Conservation (phyloP, 2,329 filamentous ascomycete genomes). For the Teratosphaeria gauchensis region DNA sequence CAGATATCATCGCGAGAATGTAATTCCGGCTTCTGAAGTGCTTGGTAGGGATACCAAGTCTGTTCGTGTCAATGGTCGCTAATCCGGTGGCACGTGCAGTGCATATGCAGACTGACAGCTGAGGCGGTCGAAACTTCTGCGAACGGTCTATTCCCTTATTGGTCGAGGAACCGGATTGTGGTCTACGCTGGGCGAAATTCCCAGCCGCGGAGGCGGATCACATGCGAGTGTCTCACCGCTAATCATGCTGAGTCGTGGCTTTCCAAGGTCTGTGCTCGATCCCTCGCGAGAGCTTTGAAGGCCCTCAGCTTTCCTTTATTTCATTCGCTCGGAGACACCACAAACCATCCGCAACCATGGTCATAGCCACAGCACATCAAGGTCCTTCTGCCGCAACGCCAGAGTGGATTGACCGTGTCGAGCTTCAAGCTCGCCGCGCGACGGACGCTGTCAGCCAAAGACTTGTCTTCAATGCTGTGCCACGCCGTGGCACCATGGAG, state of each 20-base stretch:
- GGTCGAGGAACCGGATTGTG: neutral
- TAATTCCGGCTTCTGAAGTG: neutral
- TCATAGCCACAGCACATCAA: neutral
- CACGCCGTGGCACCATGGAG: too few relatives aligned
- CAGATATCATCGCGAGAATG: neutral
- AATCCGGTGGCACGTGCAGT: neutral
- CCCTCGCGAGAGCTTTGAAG: neutral
- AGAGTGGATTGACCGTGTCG: neutral
- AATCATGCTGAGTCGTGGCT: neutral
- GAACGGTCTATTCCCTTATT: neutral
- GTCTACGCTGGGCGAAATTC: neutral
- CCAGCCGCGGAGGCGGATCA: neutral
- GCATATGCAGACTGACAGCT: neutral
- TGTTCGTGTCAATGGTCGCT: neutral
- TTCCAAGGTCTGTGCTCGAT: neutral
- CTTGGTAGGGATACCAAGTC: neutral
- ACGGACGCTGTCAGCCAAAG: neutral
- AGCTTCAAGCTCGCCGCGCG: neutral
- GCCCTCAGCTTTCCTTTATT: neutral
- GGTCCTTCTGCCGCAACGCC: too few relatives aligned
- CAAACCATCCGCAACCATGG: neutral
- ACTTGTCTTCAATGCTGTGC: too few relatives aligned
- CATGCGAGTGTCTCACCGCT: neutral
- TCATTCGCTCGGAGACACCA: neutral
- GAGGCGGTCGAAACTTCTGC: neutral